Conservation (phyloP, 345 rosid genomes). For the Gossypium arboreum region DNA sequence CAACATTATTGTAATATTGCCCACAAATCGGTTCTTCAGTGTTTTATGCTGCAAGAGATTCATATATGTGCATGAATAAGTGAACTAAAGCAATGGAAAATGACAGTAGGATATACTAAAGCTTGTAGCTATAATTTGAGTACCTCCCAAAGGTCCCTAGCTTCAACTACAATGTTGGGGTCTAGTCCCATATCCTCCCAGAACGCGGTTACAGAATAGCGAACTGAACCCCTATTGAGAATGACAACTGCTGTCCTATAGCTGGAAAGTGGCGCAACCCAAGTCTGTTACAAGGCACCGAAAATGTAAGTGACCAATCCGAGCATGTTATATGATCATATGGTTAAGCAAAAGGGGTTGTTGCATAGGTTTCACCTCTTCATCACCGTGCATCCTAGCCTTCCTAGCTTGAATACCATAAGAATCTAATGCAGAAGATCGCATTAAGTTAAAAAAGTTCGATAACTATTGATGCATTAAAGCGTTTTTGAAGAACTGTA, state of each 20-base stretch:
- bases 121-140: background rate
- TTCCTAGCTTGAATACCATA: constrained; percentile 81
- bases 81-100: background rate
- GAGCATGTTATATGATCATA: background rate
- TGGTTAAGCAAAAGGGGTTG: background rate
- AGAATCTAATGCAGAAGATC: constrained; percentile 38
- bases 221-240: constrained; percentile 45
- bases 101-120: background rate
- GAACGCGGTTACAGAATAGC: constrained; percentile 44
- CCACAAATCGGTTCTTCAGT: constrained; percentile 42
- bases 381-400: constrained; percentile 57
- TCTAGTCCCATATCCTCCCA: constrained; percentile 72
- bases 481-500: background rate
- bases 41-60: constrained; percentile 65
- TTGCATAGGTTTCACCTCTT: constrained; percentile 42
- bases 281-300: constrained; percentile 34
- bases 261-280: constrained; percentile 72
- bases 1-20: constrained; percentile 52
- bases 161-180: constrained; percentile 37
- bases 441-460: background rate
- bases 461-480: background rate
- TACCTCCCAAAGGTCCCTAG: constrained; percentile 83
- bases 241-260: constrained; percentile 55
- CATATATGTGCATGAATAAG: constrained; percentile 13
- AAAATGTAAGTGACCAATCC: background rate